Evolutionary conservation across 2,329 filamentous ascomycete species (phyloP), one percentile per base, ranked within the genome.

Genomic region (Pseudogymnoascus sp.): DNA sequence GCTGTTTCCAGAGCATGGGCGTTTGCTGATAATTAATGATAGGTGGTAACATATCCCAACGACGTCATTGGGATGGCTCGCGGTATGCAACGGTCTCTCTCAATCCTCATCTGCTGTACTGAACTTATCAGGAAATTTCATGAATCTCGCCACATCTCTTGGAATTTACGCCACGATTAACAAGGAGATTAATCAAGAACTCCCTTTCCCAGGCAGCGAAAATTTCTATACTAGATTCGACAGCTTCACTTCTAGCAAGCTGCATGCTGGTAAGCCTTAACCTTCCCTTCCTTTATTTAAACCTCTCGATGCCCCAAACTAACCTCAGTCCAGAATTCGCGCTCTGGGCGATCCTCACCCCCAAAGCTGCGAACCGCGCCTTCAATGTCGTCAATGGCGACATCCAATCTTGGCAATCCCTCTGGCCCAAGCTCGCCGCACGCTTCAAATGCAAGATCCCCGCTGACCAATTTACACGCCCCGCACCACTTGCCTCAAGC

Each of bases 1-100:
- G 2, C 14, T 53, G 6, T 28, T 6, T 3, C 46, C 24, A 5
- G 12, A n/a, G 4, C 8, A 11, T 28, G 14, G 14, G 24, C 7
- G 46, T 31, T 53, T 31, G 7, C 46, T 53, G 70, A 70, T 12
- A 59, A 64, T 2, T 78, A 74, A 70, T 73, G 76, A 11, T 80
- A 76, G 78, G 69, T 75, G 2, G 74, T 75, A 26, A 80, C 78
- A 0, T 76, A 77, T 38, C 77, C 78, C 0, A 74, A 79, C 61
- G 78, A 79, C 60, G 76, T 81, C 2, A 72, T 81, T 28, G 78
- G 79, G 0, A 74, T 74, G 59, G 76, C 77, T 33, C 31, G 41
- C 26, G 59, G 40, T 46, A 28, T 0, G 69, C 69, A 33, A 75
- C 74, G 14, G 10, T 59, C 16, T 14, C 5, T 22, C 22, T 40